phyloP scores from a whole-genome alignment of 257 asterid species.

The Pogostemon cablin region DNA sequence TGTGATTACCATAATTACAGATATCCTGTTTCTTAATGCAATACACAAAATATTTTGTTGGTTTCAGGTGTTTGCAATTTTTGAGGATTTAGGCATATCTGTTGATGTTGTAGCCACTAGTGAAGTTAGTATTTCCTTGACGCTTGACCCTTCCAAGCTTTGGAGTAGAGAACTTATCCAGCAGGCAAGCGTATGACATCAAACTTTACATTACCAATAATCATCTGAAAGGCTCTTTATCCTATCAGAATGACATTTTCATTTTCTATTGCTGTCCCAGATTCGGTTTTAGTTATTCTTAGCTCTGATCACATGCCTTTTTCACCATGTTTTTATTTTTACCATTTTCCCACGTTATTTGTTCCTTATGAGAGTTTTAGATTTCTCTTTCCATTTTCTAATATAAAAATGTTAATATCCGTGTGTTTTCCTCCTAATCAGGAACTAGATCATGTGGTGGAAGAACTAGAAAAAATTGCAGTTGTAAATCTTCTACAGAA shows the following conservation, averaged over 20 bases:
- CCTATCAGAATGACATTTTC: conserved; percentile 8
- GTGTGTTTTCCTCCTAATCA: conserved; percentile 12
- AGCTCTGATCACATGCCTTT: neutral
- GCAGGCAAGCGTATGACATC: conserved; percentile 75
- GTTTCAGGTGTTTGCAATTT: conserved; percentile 75
- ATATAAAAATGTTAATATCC: neutral
- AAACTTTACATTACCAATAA: conserved; percentile 26
- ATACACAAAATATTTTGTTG: conserved; percentile 23
- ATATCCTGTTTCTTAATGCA: conserved; percentile 25
- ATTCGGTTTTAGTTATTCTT: conserved; percentile 1
- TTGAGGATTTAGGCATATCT: conserved; percentile 92
- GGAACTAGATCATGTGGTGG: conserved; percentile 39
- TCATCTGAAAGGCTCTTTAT: conserved; percentile 4
- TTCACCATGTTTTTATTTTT: neutral
- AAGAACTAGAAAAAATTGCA: conserved; percentile 37
- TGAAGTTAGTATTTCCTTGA: conserved; percentile 92
- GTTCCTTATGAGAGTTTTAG: neutral
- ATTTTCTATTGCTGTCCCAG: conserved; percentile 11
- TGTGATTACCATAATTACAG: conserved; percentile 4
- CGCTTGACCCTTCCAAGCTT: conserved; percentile 90
- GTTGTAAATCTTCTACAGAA: conserved; percentile 38
- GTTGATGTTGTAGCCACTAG: conserved; percentile 97
- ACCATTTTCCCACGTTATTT: neutral
- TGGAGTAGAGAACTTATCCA: conserved; percentile 95
- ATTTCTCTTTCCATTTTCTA: neutral